phyloP scores from a whole-genome alignment of 345 rosid species.

The Salix brachista region DNA sequence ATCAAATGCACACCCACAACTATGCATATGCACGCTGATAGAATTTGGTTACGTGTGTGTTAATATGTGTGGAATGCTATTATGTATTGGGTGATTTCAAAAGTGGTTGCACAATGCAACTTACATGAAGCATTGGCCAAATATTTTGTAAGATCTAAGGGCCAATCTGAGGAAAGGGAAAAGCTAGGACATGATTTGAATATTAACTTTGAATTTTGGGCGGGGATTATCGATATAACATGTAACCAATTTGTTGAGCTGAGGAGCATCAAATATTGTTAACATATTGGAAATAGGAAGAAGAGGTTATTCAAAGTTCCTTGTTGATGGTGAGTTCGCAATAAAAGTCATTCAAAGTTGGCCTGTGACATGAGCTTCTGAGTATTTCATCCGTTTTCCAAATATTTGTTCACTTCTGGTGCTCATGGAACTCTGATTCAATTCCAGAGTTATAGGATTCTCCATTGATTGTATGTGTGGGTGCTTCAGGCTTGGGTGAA shows the following conservation, averaged over 20 bases:
- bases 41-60: background rate
- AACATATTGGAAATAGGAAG: background rate
- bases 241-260: background rate
- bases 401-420: background rate
- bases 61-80: background rate
- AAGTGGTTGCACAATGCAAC: background rate
- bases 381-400: background rate
- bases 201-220: background rate
- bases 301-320: background rate
- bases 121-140: background rate
- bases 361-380: background rate
- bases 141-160: background rate
- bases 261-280: background rate
- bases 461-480: background rate
- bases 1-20: background rate
- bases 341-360: background rate
- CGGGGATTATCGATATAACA: background rate
- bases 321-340: background rate
- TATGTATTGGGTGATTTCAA: background rate
- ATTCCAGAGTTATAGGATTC: background rate
- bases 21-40: background rate
- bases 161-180: background rate
- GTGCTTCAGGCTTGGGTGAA: background rate
- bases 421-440: background rate
- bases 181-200: background rate